Base-by-base conservation (phyloP, 164 flowering plant species). In the Liriodendron chinense region DNA sequence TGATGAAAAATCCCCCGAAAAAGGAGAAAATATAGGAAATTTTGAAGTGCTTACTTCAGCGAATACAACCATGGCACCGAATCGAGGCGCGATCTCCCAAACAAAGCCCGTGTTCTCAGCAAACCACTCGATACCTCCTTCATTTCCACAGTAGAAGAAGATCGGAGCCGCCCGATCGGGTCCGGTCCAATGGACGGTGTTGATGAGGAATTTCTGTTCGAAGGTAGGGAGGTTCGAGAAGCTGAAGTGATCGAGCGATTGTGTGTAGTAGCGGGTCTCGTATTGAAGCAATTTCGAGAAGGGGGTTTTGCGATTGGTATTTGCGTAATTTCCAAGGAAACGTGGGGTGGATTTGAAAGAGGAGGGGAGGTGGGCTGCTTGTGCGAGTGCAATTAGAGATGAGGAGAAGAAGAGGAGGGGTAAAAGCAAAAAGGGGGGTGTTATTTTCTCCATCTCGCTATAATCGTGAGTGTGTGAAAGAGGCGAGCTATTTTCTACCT, bases 81-180 rank as follows among this genome's bases (percentile, higher is more conserved):
- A 94, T 0, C 74, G 85, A 65, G 96, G 94, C 1, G 97, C 97
- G 50, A 91, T 82, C n/a, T 94, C 98, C 98, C 98, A 95, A 43
- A 95, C 84, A 65, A 95, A 92, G 21, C 98, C 98, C 16, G 97
- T 86, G 76, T 91, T 92, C 13, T 72, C 83, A 2, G 98, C 97
- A 77, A 95, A 92, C 98, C 98, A 93, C 64, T 87, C 98, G 80
- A 93, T 93, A 72, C 90, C 93, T 2, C 98, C 96, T 82, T 95
- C 98, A 50, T 93, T 93, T 24, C 98, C 98, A 70, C 96, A 91
- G 84, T 93, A 92, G 68, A 95, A 73, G 86, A 95, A 95, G 77
- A 95, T 91, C 7, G 98, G 98, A 0, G 85, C 93, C 76, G 69
- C 49, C 5, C 73, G 75, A 1, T 53, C 25, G 23, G 92, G 80